Evolutionary conservation across 169 alveolate species (phyloP).

Genomic region (Eimeria praecox): DNA sequence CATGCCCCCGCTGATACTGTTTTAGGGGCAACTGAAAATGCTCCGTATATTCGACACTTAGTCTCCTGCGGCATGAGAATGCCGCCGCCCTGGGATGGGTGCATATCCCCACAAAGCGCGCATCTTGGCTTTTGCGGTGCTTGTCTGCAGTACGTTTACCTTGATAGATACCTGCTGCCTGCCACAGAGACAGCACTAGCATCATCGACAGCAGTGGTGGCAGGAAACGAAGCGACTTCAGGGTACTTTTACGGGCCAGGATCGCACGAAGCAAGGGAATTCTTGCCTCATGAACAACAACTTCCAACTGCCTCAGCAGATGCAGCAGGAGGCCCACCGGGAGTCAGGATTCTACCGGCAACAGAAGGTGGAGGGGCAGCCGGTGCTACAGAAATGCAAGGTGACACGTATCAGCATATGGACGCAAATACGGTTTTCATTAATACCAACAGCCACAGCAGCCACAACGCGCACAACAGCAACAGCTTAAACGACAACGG

Average conservation of each 20-base stretch:
- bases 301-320: constrained; percentile 26
- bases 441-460: neutral
- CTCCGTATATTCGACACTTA: neutral
- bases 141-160: constrained; percentile 37
- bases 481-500: neutral
- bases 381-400: neutral
- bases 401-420: neutral
- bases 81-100: constrained; percentile 67
- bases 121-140: constrained; percentile 17
- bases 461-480: neutral
- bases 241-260: neutral
- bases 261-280: neutral
- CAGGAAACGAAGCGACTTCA: neutral
- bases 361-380: neutral
- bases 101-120: neutral
- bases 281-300: constrained; percentile 1
- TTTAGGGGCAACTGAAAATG: constrained; percentile 11
- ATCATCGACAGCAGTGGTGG: neutral
- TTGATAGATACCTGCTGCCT: neutral
- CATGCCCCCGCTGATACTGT: neutral
- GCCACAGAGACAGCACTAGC: neutral
- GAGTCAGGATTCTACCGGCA: neutral
- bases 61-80: constrained; percentile 1
- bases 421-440: neutral
- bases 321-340: constrained; percentile 42